These are phyloP conservation scores for Talaromyces sp. DNA, from an alignment of 2,329 filamentous ascomycete species.

Conservation along the genomic window DNA sequence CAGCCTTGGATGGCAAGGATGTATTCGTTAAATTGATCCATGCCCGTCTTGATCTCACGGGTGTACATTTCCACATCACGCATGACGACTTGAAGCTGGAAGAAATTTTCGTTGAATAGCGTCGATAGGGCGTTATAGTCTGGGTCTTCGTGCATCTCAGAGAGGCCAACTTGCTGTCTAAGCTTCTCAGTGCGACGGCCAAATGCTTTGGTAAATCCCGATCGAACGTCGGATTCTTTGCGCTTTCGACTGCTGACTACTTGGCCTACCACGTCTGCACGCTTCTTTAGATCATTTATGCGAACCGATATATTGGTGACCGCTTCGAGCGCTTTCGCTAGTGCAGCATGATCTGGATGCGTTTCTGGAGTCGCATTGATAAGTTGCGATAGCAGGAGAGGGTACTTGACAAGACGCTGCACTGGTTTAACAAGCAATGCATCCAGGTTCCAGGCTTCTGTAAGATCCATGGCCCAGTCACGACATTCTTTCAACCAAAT, in stretches of 20 bases:
- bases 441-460: slow-evolving; percentile 89
- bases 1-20: slow-evolving; percentile 78
- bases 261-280: slow-evolving; percentile 85
- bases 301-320: slow-evolving; percentile 56
- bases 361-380: slow-evolving; percentile 72
- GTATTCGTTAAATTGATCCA: slow-evolving; percentile 75
- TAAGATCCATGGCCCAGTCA: slow-evolving; percentile 85
- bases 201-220: slow-evolving; percentile 83
- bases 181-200: slow-evolving; percentile 84
- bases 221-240: slow-evolving; percentile 81
- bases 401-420: slow-evolving; percentile 91
- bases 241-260: slow-evolving; percentile 77
- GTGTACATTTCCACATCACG: slow-evolving; percentile 93
- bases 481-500: slow-evolving; percentile 94
- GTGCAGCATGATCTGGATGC: slow-evolving; percentile 72
- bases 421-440: slow-evolving; percentile 96
- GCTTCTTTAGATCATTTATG: slow-evolving; percentile 94
- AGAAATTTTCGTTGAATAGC: slow-evolving; percentile 86
- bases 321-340: slow-evolving; percentile 71
- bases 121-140: slow-evolving; percentile 77
- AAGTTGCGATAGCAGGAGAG: slow-evolving; percentile 75
- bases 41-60: slow-evolving; percentile 71
- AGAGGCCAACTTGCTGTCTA: slow-evolving; percentile 63
- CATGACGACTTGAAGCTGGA: slow-evolving; percentile 85
- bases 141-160: slow-evolving; percentile 69